Evolutionary conservation across 139 green algal species (phyloP), one percentile per base, ranked within the genome.

Genomic region (Zygnema circumcarinatum): DNA sequence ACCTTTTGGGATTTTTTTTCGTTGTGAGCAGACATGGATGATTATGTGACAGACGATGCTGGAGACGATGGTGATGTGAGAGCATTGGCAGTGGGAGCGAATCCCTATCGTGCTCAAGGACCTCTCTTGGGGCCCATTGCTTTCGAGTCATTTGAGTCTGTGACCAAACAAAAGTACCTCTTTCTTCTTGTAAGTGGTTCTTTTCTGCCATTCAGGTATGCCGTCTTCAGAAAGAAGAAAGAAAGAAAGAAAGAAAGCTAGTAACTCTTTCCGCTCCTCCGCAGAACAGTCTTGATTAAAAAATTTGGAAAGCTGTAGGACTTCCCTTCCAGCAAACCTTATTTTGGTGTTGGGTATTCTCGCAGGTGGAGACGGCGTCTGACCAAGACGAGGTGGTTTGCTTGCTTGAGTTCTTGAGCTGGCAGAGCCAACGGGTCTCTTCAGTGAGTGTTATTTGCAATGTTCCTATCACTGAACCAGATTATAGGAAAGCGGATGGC

Each of bases 341-440:
- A n/a, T n/a, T n/a, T n/a, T n/a, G n/a, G n/a, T n/a, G n/a, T n/a
- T n/a, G n/a, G n/a, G n/a, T n/a, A n/a, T n/a, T n/a, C n/a, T 78
- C 11, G 35, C 69, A 78, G 69, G 69, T 78, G 11, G 69, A 78
- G 69, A 78, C 35, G 3, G 35, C 35, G 3, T 3, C 69, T 41
- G 69, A 78, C 16, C 69, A 78, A 11, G 69, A 52, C 7, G 11
- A 78, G 36, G 69, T 78, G 11, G 16, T 78, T 25, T 25, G 69
- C 69, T 52, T 78, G 69, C 36, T 39, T 41, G 69, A 78, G 69
- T 78, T 78, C 16, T 41, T 78, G 69, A 78, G 69, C 69, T 78
- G 69, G 69, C 69, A 78, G 69, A 52, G 16, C 69, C 35, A 78
- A 20, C 35, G 11, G 16, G 3, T 38, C 16, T 78, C 69, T 41